phyloP scores from a whole-genome alignment of 202 grass and related monocot species.

The Digitaria exilis region DNA sequence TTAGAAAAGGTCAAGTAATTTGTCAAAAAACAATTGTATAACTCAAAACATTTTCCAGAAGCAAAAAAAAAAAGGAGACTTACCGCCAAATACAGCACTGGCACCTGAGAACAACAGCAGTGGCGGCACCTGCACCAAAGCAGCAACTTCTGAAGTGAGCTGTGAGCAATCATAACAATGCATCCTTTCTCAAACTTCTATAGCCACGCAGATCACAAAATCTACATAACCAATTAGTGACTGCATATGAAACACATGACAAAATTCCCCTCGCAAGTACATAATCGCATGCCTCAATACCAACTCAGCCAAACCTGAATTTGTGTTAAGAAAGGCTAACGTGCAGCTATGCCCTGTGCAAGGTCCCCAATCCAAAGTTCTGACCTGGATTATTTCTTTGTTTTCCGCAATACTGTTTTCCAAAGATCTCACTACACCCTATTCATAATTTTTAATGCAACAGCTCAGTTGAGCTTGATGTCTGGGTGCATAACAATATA shows the following conservation, averaged over 20 bases:
- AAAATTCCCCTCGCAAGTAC: background rate
- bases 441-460: background rate
- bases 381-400: background rate
- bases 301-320: background rate
- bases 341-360: background rate
- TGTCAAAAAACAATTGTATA: background rate
- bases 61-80: constrained; percentile 1
- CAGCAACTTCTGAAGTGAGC: background rate
- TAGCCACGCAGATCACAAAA: background rate
- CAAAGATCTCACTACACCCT: background rate
- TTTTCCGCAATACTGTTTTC: background rate
- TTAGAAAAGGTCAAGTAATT: background rate
- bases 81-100: constrained; percentile 87
- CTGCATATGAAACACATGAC: background rate
- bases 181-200: background rate
- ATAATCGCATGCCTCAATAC: background rate
- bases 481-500: background rate
- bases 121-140: constrained; percentile 65
- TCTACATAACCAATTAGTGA: background rate
- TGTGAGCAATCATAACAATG: background rate
- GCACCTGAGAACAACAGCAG: constrained; percentile 72
- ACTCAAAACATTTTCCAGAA: background rate
- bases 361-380: background rate
- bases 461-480: background rate
- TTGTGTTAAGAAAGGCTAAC: background rate